These are phyloP conservation scores for Erythrophleum ivorense DNA, from an alignment of 331 rosid genomes.

Conservation along the genomic window DNA sequence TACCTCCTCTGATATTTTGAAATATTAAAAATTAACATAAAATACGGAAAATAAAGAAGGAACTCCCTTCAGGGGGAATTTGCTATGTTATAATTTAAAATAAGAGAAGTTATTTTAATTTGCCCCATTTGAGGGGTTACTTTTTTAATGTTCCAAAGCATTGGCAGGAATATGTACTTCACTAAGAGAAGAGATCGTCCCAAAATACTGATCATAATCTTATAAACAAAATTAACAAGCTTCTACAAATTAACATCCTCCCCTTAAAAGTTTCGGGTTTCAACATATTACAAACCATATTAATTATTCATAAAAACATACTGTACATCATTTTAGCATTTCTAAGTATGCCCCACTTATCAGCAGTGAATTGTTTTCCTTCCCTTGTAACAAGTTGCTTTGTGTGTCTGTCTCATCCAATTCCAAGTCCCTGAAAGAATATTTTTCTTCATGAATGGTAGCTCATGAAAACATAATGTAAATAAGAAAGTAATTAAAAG, in stretches of 20 bases:
- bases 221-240: conserved; percentile 2
- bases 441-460: not conserved
- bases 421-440: not conserved
- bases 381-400: conserved; percentile 31
- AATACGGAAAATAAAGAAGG: not conserved
- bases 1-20: not conserved
- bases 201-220: not conserved
- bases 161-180: too few species aligned
- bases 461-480: too few species aligned
- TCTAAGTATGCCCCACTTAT: conserved; percentile 49
- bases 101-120: not conserved
- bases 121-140: not conserved
- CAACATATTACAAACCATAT: not conserved
- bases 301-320: not conserved
- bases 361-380: conserved; percentile 44
- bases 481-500: too few species aligned
- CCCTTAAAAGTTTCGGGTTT: not conserved
- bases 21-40: not conserved
- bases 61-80: not conserved
- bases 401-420: conserved; percentile 39
- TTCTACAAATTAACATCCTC: conserved; percentile 16
- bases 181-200: not conserved
- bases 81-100: not conserved
- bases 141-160: not conserved
- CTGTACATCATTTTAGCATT: conserved; percentile 30